Evolutionary conservation across 345 rosid species (phyloP), one percentile per base, ranked within the genome.

Genomic region (Orychophragmus violaceus): DNA sequence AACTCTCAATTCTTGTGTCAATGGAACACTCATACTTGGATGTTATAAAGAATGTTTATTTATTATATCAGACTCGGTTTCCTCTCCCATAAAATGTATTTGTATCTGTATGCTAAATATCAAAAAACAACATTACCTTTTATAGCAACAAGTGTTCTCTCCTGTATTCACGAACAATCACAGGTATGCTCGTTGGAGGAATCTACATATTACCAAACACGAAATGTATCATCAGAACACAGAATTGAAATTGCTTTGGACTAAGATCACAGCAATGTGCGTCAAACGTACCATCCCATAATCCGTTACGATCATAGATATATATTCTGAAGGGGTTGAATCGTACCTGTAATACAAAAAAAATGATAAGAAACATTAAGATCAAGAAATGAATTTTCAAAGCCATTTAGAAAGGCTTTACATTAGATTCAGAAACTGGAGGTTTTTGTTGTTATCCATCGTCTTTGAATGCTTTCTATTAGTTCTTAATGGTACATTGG

Each of bases 131-230:
- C 37, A 41, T n/a, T 45, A 62, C 39, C 60, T 55, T 53, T 76
- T 79, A 85, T 49, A 85, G 79, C 82, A 79, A 79, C 70, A 81
- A 66, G 30, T 79, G 71, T 66, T 89, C 93, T 77, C 82, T 81
- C 41, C 83, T 16, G 70, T 85, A 81, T 55, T 83, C 93, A 8
- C 90, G 82, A 19, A 87, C 90, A 4, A 87, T 89, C 42, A 83
- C 93, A 16, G 96, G 89, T 65, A 89, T 89, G 58, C 93, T 87
- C n/a, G 96, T 83, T 3, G 90, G 82, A 18, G 93, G 93, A 46
- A 89, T 80, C 93, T 89, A 50, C 24, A 30, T 41, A 25, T 24
- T 5, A n/a, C 55, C 50, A 41, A 64, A 53, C 5, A 70, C 17
- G 1, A 58, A 17, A 25, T 46, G 48, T 44, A 56, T 64, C 27